Percentiles rank a stretch among this genome's conserved stretches.
Evolutionary conservation across 371 early-diverging fungal species (phyloP).

Genomic region (Circinella umbellata): DNA sequence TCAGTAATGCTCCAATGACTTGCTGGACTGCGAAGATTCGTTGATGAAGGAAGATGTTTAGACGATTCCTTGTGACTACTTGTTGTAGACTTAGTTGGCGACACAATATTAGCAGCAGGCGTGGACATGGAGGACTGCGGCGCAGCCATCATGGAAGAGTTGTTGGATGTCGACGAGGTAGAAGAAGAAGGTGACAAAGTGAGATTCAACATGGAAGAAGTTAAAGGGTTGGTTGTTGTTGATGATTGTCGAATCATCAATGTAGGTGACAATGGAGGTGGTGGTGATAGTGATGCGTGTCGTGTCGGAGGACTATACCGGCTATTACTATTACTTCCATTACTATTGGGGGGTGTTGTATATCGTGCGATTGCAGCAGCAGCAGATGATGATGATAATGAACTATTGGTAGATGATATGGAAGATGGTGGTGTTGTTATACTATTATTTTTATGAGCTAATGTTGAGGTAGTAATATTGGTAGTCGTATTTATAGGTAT

Average conservation of each 20-base stretch:
- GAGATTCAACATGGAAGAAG: conserved; percentile 48
- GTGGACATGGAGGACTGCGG: conserved; percentile 28
- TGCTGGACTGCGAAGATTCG: not conserved
- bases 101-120: conserved; percentile 19
- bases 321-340: conserved; percentile 8
- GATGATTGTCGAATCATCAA: conserved; percentile 14
- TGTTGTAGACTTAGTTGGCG: conserved; percentile 20
- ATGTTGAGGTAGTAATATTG: not conserved
- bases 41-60: not conserved
- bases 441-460: too few relatives aligned
- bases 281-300: conserved; percentile 7
- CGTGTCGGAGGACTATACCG: not conserved
- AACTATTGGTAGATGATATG: not conserved
- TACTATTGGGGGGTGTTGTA: conserved; percentile 10
- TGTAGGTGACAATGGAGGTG: conserved; percentile 22
- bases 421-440: not conserved
- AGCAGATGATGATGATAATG: not conserved
- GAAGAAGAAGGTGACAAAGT: conserved; percentile 41
- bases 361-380: conserved; percentile 5
- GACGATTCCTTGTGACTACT: conserved; percentile 2
- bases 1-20: conserved; percentile 11
- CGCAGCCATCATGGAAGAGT: conserved; percentile 20
- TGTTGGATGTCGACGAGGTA: conserved; percentile 21
- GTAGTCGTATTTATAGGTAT: conserved; percentile 3
- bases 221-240: conserved; percentile 19